Evolutionary conservation across 2,329 filamentous ascomycete species (phyloP), one percentile per base, ranked within the genome.

Genomic region (Fusarium stilboides): DNA sequence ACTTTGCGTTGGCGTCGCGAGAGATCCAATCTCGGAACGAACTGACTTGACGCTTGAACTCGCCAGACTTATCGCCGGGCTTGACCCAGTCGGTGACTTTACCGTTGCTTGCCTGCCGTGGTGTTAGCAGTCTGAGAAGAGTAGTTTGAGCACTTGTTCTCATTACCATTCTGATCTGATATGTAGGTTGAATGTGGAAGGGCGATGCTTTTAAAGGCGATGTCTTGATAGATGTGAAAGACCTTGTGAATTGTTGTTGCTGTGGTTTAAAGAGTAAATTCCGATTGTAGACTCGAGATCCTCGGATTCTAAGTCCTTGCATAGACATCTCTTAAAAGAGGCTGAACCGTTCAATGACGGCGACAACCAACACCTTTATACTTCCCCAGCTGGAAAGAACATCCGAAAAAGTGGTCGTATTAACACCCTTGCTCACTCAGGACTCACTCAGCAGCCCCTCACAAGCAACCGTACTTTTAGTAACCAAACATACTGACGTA

Each of bases 11-110:
- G 1, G 88, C 81, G 72, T 93, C 88, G 67, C 86, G 88, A 33
- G 92, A 93, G 79, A 97, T 92, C 80, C 84, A 92, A 79, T 92
- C 88, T 62, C 96, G 90, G 82, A 98, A 98, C 57, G 89, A 87
- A 64, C 93, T 96, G 67, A 87, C 86, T 79, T 94, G 92, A 66
- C 95, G 91, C 84, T 97, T 97, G 87, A 97, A 98, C 81, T 98
- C 94, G 80, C 95, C 95, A 19, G 89, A 88, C 77, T 89, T 92
- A 83, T 96, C 93, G 73, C 85, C 86, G 45, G 88, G 91, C 67
- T 89, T 86, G 53, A 96, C 94, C 94, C 94, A 97, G 75, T 95
- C 89, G 45, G 94, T 94, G 78, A 97, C 93, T 57, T 71, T 74
- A 22, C 51, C 44, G 39, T 61, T 67, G 64, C 68, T 74, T 37